Evolutionary conservation across 1,284 basidiomycete species (phyloP).

Genomic region (Peniophora sp.): DNA sequence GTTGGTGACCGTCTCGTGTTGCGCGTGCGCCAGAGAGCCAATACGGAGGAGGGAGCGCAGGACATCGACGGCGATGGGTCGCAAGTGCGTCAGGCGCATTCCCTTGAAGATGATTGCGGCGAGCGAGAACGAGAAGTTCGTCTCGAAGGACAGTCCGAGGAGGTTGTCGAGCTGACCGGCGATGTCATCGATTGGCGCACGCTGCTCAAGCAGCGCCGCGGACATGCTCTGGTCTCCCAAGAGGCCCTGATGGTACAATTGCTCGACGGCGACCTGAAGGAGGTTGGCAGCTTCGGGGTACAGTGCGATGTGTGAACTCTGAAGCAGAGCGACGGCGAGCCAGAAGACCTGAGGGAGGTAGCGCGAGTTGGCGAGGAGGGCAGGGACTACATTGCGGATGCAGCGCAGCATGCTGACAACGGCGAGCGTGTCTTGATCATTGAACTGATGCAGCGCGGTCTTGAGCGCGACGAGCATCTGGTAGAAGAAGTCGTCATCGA

Average conservation of each 20-base stretch:
- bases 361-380: slow-evolving; percentile 58
- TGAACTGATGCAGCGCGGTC: slow-evolving; percentile 51
- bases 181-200: slow-evolving; percentile 59
- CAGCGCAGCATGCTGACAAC: slow-evolving; percentile 85
- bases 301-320: slow-evolving; percentile 67
- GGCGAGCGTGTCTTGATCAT: slow-evolving; percentile 66
- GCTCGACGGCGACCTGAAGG: slow-evolving; percentile 60
- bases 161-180: slow-evolving; percentile 68
- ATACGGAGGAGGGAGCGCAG: slow-evolving; percentile 51
- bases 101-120: slow-evolving; percentile 83
- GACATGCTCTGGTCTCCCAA: slow-evolving; percentile 50
- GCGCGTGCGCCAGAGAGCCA: slow-evolving; percentile 37
- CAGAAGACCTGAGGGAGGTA: slow-evolving; percentile 77
- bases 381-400: slow-evolving; percentile 70
- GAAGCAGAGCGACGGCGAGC: slow-evolving; percentile 76
- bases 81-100: slow-evolving; percentile 60
- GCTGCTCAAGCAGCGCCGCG: slow-evolving; percentile 56
- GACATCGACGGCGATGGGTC: slow-evolving; percentile 47
- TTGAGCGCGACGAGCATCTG: slow-evolving; percentile 83
- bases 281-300: slow-evolving; percentile 66
- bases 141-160: slow-evolving; percentile 71
- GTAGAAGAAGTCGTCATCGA: slow-evolving; percentile 84
- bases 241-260: slow-evolving; percentile 52
- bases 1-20: slow-evolving; percentile 27
- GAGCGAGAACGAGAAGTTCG: slow-evolving; percentile 75